Evolutionary conservation across 306 rosid species (phyloP).

Genomic region (Canavalia gladiata): DNA sequence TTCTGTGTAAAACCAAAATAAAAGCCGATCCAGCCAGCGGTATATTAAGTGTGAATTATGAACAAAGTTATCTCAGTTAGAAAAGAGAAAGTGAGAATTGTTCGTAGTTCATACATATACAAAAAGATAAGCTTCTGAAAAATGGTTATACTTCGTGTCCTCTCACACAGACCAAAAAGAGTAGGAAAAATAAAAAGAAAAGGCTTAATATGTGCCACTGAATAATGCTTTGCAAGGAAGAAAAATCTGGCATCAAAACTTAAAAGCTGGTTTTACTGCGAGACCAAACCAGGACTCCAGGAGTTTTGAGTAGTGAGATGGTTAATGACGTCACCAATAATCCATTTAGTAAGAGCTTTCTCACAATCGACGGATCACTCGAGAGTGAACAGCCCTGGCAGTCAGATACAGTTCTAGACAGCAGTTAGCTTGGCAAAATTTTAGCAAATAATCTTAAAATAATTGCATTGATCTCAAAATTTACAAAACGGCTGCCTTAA

Average conservation of each 20-base stretch:
- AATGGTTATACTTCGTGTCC: no score
- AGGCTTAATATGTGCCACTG: neutral
- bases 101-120: neutral
- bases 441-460: neutral
- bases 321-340: neutral
- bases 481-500: conserved; percentile 55
- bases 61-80: no score
- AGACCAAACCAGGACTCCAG: neutral
- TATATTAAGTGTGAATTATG: no score
- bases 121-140: neutral
- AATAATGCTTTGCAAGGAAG: neutral
- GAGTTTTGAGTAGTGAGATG: neutral
- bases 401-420: neutral
- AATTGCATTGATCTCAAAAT: conserved; percentile 57
- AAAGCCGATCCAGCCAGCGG: no score
- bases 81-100: no score
- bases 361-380: neutral
- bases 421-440: neutral
- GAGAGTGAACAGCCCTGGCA: neutral
- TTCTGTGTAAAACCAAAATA: neutral
- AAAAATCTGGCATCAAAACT: neutral
- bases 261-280: neutral
- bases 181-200: neutral
- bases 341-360: neutral
- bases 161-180: no score